These are phyloP conservation scores for Desmodesmus armatus DNA, from an alignment of 139 green algal species.

Conservation along the genomic window DNA sequence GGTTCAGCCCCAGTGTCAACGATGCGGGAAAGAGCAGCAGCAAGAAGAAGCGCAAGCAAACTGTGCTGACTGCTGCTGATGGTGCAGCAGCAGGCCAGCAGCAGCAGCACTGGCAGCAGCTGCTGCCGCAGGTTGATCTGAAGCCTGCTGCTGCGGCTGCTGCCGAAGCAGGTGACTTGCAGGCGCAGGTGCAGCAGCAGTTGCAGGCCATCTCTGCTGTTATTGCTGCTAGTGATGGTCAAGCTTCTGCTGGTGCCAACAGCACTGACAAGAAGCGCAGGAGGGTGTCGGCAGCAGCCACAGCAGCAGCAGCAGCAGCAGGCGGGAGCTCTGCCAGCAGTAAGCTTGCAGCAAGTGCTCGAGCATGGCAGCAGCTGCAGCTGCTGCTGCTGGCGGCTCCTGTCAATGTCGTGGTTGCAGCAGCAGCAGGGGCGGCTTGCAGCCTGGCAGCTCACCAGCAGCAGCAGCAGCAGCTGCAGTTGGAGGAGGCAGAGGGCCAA, in stretches of 20 bases:
- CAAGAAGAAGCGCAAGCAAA: too few relatives aligned
- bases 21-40: too few relatives aligned
- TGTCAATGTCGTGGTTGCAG: too few relatives aligned
- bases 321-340: neutral
- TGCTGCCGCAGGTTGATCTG: neutral
- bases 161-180: neutral
- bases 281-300: neutral
- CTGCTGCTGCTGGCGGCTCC: slow-evolving; percentile 21
- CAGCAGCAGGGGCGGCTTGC: too few relatives aligned
- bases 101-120: slow-evolving; percentile 15
- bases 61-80: neutral
- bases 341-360: neutral
- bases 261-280: neutral
- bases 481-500: neutral
- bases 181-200: neutral
- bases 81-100: neutral
- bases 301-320: too few relatives aligned
- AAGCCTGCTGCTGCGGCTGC: neutral
- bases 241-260: neutral
- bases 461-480: slow-evolving; percentile 33
- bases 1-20: neutral
- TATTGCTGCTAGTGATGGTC: neutral
- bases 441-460: neutral
- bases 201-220: too few relatives aligned
- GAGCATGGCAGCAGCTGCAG: slow-evolving; percentile 29